Evolutionary conservation across 2,329 filamentous ascomycete genomes (phyloP).

Genomic region (Helicocarpus griseus): DNA sequence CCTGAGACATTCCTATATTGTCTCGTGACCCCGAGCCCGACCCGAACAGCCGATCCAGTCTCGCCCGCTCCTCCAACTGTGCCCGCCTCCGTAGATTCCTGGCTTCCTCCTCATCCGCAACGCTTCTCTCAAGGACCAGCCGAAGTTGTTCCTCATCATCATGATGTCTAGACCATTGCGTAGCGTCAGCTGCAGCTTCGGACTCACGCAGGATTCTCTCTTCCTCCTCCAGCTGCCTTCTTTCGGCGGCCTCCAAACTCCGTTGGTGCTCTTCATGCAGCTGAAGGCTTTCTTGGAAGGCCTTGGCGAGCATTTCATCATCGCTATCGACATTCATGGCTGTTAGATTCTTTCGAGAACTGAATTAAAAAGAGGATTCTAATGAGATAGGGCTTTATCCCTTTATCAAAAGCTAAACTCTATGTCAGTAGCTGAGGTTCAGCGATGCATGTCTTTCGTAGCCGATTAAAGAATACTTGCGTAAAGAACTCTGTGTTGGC

Average conservation of each 20-base stretch:
- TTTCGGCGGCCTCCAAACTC: background rate
- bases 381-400: background rate
- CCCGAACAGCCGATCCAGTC: conserved; percentile 10
- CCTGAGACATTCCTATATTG: background rate
- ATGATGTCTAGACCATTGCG: background rate
- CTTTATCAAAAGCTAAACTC: too few relatives aligned
- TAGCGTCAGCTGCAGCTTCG: conserved; percentile 4
- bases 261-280: conserved; percentile 8
- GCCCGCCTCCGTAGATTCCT: background rate
- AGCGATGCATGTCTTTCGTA: too few relatives aligned
- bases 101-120: conserved; percentile 4
- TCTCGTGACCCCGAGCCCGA: background rate
- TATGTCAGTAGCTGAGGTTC: too few relatives aligned
- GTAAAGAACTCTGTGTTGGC: background rate
- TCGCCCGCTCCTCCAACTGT: conserved; percentile 5
- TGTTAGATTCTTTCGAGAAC: background rate
- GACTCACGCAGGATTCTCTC: conserved; percentile 6
- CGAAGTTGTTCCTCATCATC: conserved; percentile 4
- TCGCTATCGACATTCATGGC: conserved; percentile 2
- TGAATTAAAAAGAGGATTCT: background rate
- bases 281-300: conserved; percentile 10
- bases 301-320: conserved; percentile 8
- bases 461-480: background rate
- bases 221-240: background rate
- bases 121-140: conserved; percentile 5